Evolutionary conservation across 2,329 filamentous ascomycete genomes (phyloP).

Genomic region (Chrysoporthe deuterocubensis): DNA sequence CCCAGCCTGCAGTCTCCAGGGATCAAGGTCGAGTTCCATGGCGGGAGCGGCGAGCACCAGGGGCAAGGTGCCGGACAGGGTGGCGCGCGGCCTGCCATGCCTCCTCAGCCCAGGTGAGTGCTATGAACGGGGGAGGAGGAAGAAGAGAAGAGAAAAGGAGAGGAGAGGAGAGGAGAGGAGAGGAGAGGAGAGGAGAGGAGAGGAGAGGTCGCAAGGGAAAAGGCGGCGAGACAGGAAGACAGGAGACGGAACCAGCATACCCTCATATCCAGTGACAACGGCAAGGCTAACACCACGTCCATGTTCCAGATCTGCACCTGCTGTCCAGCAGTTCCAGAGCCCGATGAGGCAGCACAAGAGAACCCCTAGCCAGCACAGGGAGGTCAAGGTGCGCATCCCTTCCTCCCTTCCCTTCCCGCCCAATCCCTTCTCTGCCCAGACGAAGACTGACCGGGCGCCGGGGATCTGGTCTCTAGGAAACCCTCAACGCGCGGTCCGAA

Average conservation of each 20-base stretch:
- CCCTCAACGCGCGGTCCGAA: constrained; percentile 84
- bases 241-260: too few relatives aligned
- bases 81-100: constrained; percentile 39
- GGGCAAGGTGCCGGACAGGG: constrained; percentile 8
- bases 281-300: constrained; percentile 16
- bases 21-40: constrained; percentile 44
- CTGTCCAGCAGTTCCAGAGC: constrained; percentile 50
- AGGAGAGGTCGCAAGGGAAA: not conserved
- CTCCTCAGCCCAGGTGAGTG: constrained; percentile 48
- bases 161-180: not conserved
- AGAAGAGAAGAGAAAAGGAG: too few relatives aligned
- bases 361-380: constrained; percentile 60
- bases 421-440: not conserved
- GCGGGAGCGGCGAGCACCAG: constrained; percentile 30
- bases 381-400: constrained; percentile 55
- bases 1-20: constrained; percentile 41
- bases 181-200: not conserved
- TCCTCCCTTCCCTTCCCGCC: too few relatives aligned
- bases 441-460: not conserved
- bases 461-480: constrained; percentile 65
- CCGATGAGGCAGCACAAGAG: constrained; percentile 62
- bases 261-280: not conserved
- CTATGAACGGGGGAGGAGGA: not conserved
- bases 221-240: too few relatives aligned
- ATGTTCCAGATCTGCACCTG: constrained; percentile 48